These are phyloP conservation scores for Saccharomycopsis amapae DNA, from an alignment of 805 yeast genomes.

Conservation along the genomic window DNA sequence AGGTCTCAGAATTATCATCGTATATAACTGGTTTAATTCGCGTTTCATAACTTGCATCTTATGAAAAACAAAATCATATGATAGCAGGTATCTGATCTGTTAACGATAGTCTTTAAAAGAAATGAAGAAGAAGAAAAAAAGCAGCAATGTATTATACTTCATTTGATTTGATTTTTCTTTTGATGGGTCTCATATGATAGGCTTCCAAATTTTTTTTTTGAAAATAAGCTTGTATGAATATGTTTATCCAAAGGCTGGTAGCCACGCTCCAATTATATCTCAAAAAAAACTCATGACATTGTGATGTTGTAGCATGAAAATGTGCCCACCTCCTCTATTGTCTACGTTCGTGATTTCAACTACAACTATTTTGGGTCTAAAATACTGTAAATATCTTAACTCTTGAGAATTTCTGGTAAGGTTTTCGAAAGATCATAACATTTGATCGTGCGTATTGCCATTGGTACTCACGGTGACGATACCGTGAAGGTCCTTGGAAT, in stretches of 20 bases:
- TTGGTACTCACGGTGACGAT: conserved; percentile 78
- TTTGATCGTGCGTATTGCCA: conserved; percentile 81
- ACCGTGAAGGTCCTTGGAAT: conserved; percentile 67
- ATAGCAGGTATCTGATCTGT: no score
- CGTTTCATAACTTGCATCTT: no score
- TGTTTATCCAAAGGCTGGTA: conserved; percentile 70
- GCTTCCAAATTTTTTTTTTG: no score
- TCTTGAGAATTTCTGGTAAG: conserved; percentile 54
- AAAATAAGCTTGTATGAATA: conserved; percentile 69
- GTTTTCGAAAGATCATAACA: conserved; percentile 92
- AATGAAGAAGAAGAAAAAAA: no score
- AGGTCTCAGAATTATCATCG: no score
- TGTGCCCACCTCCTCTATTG: conserved; percentile 65
- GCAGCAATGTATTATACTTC: no score
- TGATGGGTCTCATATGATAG: no score
- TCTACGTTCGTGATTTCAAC: conserved; percentile 68
- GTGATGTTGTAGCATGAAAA: conserved; percentile 56
- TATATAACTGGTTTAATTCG: no score
- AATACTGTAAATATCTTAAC: conserved; percentile 81
- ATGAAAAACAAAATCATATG: no score
- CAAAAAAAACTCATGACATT: conserved; percentile 54
- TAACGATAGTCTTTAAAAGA: no score
- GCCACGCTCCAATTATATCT: conserved; percentile 62
- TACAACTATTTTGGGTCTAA: conserved; percentile 85
- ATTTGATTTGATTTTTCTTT: no score